Evolutionary conservation across 2,329 filamentous ascomycete species (phyloP).

Genomic region (Lanzia echinophila): DNA sequence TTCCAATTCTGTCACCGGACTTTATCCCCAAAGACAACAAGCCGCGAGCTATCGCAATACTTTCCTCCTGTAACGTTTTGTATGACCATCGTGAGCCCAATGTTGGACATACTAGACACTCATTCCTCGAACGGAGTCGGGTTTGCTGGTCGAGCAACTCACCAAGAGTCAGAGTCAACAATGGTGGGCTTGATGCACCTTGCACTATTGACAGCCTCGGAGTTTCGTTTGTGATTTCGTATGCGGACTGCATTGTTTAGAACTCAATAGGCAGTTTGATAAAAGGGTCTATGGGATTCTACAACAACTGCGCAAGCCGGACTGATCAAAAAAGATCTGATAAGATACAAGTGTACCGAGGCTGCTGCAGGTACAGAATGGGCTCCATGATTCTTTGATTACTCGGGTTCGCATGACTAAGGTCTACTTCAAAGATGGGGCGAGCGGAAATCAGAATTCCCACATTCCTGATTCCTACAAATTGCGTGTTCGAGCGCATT

Average conservation of each 20-base stretch:
- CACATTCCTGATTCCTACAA: no score
- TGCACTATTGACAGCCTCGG: constrained; percentile 1
- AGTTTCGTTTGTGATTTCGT: constrained; percentile 1
- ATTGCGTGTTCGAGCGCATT: background rate
- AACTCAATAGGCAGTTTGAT: background rate
- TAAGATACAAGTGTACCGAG: constrained; percentile 4
- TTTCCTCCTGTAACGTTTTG: background rate
- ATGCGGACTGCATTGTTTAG: constrained; percentile 2
- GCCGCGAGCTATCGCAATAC: constrained; percentile 45
- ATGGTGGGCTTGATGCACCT: constrained; percentile 1
- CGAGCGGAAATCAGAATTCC: no score
- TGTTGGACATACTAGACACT: constrained; percentile 1
- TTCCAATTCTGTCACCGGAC: constrained; percentile 18
- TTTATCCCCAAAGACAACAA: constrained; percentile 40
- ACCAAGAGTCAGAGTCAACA: constrained; percentile 4
- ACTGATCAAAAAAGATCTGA: constrained; percentile 7
- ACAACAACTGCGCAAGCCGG: no score
- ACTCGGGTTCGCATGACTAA: constrained; percentile 1
- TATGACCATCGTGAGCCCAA: constrained; percentile 6
- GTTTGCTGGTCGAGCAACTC: constrained; percentile 6
- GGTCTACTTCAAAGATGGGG: background rate
- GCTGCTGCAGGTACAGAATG: background rate
- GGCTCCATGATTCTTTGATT: background rate
- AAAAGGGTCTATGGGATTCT: background rate
- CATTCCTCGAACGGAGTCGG: background rate